phyloP scores from a whole-genome alignment of 139 green algal species.

The Coelastrella sp. region DNA sequence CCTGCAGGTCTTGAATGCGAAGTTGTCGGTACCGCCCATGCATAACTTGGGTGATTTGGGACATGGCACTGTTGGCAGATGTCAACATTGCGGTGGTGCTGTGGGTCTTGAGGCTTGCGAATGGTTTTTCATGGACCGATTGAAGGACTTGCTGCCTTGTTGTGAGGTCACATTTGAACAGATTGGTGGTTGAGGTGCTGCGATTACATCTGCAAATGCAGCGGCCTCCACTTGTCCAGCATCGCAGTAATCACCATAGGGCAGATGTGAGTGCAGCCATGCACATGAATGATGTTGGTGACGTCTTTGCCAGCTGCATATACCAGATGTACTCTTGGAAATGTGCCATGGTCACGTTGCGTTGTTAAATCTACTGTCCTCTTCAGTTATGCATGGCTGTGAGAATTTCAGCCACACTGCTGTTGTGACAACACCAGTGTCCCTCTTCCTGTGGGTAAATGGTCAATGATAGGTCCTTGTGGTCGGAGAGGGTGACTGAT shows the following conservation, averaged over 20 bases:
- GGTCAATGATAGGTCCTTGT: no score
- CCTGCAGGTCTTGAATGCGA: not conserved
- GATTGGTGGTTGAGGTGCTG: not conserved
- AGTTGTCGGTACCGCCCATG: not conserved
- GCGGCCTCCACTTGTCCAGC: not conserved
- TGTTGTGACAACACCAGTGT: no score
- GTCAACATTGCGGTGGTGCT: not conserved
- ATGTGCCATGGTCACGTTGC: not conserved
- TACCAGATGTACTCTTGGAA: not conserved
- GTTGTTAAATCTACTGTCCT: no score
- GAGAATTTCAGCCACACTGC: no score
- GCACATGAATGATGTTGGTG: not conserved
- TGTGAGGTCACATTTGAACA: not conserved
- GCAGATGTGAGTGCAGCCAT: not conserved
- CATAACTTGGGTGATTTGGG: not conserved
- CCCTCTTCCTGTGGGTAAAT: no score
- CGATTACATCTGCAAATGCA: not conserved
- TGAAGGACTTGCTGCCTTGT: not conserved
- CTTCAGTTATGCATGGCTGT: no score
- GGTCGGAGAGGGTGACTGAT: no score
- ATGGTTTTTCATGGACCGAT: not conserved
- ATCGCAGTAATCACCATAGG: not conserved
- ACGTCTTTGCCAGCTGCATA: not conserved
- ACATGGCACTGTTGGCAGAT: not conserved
- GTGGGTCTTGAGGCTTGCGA: constrained; percentile 7